Conservation (phyloP, 1,284 basidiomycete species). For the Grifola frondosa region DNA sequence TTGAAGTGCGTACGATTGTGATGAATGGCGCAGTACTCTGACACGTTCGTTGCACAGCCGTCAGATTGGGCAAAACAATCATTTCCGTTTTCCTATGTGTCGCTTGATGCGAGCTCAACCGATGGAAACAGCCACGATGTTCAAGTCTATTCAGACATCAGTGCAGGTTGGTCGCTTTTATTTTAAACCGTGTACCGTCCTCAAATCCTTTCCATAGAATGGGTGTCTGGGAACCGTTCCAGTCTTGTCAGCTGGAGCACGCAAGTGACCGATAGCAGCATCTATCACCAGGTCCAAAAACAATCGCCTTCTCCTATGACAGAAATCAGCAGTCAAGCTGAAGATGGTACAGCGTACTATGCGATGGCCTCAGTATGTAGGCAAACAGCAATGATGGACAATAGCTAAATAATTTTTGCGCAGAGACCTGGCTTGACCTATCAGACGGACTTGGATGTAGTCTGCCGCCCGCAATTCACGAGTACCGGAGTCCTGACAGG, state of each 20-base stretch:
- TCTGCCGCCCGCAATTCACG: conserved; percentile 14
- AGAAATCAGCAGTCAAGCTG: conserved; percentile 20
- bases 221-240: conserved; percentile 17
- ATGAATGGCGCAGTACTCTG: background rate
- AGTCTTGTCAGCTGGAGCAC: conserved; percentile 16
- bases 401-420: too few relatives aligned
- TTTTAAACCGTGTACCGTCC: too few relatives aligned
- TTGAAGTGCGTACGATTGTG: conserved; percentile 16
- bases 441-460: conserved; percentile 12
- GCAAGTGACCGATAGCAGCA: conserved; percentile 2
- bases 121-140: conserved; percentile 33
- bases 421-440: conserved; percentile 16
- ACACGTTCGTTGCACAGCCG: conserved; percentile 18
- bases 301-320: conserved; percentile 11
- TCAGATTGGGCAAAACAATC: conserved; percentile 34
- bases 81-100: conserved; percentile 34
- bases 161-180: conserved; percentile 22
- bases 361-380: conserved; percentile 18
- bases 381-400: background rate
- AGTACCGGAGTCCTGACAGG: conserved; percentile 11
- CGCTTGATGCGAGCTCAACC: conserved; percentile 27
- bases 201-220: conserved; percentile 12
- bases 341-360: conserved; percentile 23
- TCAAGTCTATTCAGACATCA: conserved; percentile 37
- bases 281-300: conserved; percentile 20